These are phyloP conservation scores for Dactylorhiza incarnata DNA, from an alignment of 106 monocot species.

Conservation along the genomic window DNA sequence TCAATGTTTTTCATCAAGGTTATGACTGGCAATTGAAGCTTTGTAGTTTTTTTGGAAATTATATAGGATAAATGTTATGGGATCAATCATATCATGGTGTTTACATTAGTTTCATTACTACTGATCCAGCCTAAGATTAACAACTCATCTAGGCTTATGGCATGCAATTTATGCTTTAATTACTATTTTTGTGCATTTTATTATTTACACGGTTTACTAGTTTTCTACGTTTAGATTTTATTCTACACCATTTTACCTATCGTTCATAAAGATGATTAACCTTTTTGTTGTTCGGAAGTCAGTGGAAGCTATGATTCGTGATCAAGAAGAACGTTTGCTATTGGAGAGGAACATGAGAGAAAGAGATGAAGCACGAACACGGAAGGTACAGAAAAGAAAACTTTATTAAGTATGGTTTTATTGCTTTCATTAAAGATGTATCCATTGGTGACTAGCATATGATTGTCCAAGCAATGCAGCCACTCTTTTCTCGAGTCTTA, in stretches of 20 bases:
- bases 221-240: background rate
- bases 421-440: background rate
- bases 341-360: constrained; percentile 76
- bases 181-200: background rate
- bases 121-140: background rate
- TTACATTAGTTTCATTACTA: background rate
- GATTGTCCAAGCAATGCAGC: background rate
- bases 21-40: background rate
- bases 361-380: constrained; percentile 79
- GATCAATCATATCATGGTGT: background rate
- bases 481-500: background rate
- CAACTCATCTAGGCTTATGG: background rate
- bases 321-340: constrained; percentile 80
- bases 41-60: background rate
- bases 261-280: background rate
- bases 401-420: background rate
- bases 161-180: background rate
- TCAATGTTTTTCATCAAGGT: background rate
- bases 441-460: background rate
- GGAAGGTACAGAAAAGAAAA: constrained; percentile 39
- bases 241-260: background rate
- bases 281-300: constrained; percentile 26
- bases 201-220: background rate
- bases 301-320: constrained; percentile 65
- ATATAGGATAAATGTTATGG: background rate